Evolutionary conservation across 2,329 filamentous ascomycete species (phyloP).

Genomic region (Ascochyta lentis): DNA sequence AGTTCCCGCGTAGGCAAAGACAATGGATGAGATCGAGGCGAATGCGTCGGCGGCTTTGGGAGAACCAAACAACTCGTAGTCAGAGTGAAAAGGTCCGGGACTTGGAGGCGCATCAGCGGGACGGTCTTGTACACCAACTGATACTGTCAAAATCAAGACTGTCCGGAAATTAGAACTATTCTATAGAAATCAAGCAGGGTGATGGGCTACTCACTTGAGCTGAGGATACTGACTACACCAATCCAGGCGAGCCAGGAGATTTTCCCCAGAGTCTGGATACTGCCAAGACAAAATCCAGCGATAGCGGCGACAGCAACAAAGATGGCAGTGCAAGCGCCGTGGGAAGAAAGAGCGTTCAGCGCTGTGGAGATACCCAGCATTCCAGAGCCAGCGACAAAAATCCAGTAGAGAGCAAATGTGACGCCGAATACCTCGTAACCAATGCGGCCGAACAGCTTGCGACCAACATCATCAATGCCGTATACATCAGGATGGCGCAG

Average conservation of each 20-base stretch:
- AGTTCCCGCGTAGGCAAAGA: constrained; percentile 57
- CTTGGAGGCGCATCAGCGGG: constrained; percentile 31
- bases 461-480: constrained; percentile 64
- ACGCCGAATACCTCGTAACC: constrained; percentile 57
- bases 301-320: constrained; percentile 67
- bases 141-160: constrained; percentile 35
- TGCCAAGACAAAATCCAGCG: constrained; percentile 56
- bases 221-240: constrained; percentile 31
- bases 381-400: constrained; percentile 74
- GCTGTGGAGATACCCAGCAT: constrained; percentile 59
- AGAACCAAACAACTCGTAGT: constrained; percentile 27
- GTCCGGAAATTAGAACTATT: background rate
- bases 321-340: constrained; percentile 69
- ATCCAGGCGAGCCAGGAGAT: constrained; percentile 37
- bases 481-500: constrained; percentile 62
- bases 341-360: constrained; percentile 60
- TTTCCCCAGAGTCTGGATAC: constrained; percentile 52
- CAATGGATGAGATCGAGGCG: constrained; percentile 30
- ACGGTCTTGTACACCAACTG: constrained; percentile 35
- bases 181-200: background rate
- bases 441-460: constrained; percentile 60
- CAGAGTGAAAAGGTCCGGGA: constrained; percentile 28
- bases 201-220: constrained; percentile 22
- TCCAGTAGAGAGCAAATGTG: constrained; percentile 44
- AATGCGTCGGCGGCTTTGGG: constrained; percentile 27